Base-by-base conservation (phyloP, 2,329 filamentous ascomycete genomes). In the Ceratocystis ficicola region DNA sequence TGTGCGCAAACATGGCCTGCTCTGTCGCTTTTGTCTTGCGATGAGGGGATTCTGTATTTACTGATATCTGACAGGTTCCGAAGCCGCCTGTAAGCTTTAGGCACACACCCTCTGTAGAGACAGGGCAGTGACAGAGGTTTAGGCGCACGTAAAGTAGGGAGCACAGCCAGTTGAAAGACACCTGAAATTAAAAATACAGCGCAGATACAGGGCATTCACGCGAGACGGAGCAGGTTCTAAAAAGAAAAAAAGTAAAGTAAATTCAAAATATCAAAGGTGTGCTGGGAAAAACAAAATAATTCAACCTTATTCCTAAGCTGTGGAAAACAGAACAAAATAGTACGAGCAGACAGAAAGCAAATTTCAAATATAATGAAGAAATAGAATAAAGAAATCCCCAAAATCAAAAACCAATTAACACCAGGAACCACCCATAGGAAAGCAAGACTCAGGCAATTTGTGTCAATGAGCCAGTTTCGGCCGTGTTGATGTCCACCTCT, bases 381-480 rank as follows among this genome's bases (percentile, higher is more conserved):
- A 48, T 15, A 62, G 6, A 57, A 48, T 44, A 60, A 22, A 50
- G 30, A 48, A 46, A 65, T 44, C 41, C 30, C 36, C 46, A n/a
- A 50, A 28, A 55, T 28, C 48, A 48, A 64, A 48, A 20, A 60
- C 55, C 41, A 65, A 59, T 36, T 36, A 46, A 22, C 63, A 64
- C 36, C 46, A 41, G 12, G n/a, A 64, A 55, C 63, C 22, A 3
- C 48, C 25, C 17, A 64, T 36, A 41, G 46, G 17, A 44, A 59
- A 55, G 25, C 36, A 17, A 30, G 46, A 63, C 61, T 46, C 55
- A 50, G 28, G 61, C 41, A 63, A 63, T 17, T 46, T 50, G 44
- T 41, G 44, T 50, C 46, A 12, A 44, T 32, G 22, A 32, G 44
- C 22, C 44, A 44, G 20, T n/a, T 12, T 41, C 36, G 61, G 22